Base-by-base conservation (phyloP, 1,139 yeast species). In the Lodderomyces metapsilosis region DNA sequence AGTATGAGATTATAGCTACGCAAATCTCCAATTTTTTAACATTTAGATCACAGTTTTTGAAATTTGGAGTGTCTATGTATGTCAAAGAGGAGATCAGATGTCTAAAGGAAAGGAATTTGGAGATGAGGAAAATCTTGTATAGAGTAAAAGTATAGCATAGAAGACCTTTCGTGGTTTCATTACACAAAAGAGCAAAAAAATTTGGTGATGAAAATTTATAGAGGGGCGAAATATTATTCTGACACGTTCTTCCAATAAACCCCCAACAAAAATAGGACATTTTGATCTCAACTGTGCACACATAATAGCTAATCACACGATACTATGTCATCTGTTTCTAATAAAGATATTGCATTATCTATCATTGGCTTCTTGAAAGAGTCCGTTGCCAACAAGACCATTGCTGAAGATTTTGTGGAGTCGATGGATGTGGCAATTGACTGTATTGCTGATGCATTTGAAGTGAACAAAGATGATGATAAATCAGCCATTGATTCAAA, bases 341-440 rank as follows among this genome's bases (percentile, higher is more conserved):
- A 81, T 58, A 78, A 85, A 61, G 87, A 86, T 51, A 74, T 87
- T 43, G 94, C 95, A 2, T 71, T 82, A 43, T 80, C 88, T 42
- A 81, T 92, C 49, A 81, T 89, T 40, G 79, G 81, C 50, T 91
- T 84, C 61, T 76, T 92, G 53, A 76, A 78, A 54, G 58, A 69
- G 18, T 70, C 88, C 7, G 78, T 86, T 25, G 59, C 74, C 36
- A 74, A 78, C 50, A 87, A 88, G 42, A 75, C 78, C 38, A 77
- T 91, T 40, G 68, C 84, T 32, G 86, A 83, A 50, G 98, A 91
- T 52, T 88, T 83, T 57, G 76, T 76, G 45, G 98, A 92, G 53
- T 88, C 97, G n/a, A 75, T 92, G 57, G 97, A 91, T 51, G 95
- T 92, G 40, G 98, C 98, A 51, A 78, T 89, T 55, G 96, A 88